Evolutionary conservation across 371 early-diverging fungal species (phyloP), one percentile per base, ranked within the genome.

Genomic region (Rhizomucor miehei): DNA sequence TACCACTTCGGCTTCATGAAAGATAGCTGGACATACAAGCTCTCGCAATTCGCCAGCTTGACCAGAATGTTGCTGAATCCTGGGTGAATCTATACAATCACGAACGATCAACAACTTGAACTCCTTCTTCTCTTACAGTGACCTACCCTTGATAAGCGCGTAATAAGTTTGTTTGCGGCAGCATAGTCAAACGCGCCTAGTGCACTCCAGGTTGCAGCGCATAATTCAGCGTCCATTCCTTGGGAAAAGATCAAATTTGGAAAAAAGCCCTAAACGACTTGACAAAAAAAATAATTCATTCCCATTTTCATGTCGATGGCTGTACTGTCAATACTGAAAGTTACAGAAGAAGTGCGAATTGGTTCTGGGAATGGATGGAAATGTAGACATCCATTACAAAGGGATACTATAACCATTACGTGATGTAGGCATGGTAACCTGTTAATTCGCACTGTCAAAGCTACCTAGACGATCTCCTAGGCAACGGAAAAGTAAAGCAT

Each of bases 181-280:
- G 49, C 64, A 67, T 79, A 83, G 57, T 83, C 84, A 65, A 83
- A 83, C 1, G 84, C 71, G 13, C 83, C 83, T 13, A 83, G 36
- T 34, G 83, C 83, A 51, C 75, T 77, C 52, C 80, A 48, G 25
- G 52, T 54, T 23, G 59, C 47, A 50, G 60, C 59, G 52, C 67
- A 70, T 44, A 66, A 45, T 35, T 64, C 66, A 29, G 23, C 43
- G 23, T 59, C 60, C 64, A 66, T 63, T 14, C 14, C 3, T 16
- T 12, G 41, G 11, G 11, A 41, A 41, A 12, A 41, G 3, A 41
- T 4, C 41, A 19, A 41, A 41, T 16, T 16, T 14, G 41, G 41
- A 12, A 12, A 41, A 11, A 11, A 16, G 14, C 41, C 38, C 10
- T 41, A 4, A 41, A 3, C 3, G 41, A 19, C 41, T 41, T 41